phyloP scores from a whole-genome alignment of 768 basidiomycete species.

The Punctularia strigosozonata region DNA sequence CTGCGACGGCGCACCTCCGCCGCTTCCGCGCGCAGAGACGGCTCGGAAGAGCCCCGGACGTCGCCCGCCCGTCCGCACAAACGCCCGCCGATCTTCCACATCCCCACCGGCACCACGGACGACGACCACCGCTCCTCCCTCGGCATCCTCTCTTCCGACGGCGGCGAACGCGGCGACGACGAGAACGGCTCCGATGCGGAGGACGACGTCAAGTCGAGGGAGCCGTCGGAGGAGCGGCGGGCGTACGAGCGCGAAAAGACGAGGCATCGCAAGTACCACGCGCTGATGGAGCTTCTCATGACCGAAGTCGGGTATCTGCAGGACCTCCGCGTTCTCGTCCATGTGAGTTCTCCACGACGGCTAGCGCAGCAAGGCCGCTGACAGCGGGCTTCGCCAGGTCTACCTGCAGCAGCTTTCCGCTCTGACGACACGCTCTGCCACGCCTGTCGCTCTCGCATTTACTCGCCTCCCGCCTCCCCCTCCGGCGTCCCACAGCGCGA shows the following conservation, averaged over 20 bases:
- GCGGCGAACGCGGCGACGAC: constrained; percentile 18
- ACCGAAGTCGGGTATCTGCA: constrained; percentile 78
- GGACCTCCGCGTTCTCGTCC: constrained; percentile 68
- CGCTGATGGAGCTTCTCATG: constrained; percentile 72
- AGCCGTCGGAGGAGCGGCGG: constrained; percentile 2
- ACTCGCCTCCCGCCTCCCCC: constrained; percentile 15
- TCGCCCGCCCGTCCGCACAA: too few species aligned
- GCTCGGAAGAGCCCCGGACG: too few species aligned
- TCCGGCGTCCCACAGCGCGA: constrained; percentile 20
- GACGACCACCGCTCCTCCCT: constrained; percentile 8
- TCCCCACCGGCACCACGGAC: too few species aligned
- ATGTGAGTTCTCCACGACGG: constrained; percentile 31
- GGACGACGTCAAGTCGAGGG: neutral
- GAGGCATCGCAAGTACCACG: constrained; percentile 35
- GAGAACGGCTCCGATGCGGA: constrained; percentile 10
- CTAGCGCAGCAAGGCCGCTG: neutral
- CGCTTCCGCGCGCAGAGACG: too few species aligned
- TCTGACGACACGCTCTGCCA: constrained; percentile 20
- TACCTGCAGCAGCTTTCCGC: constrained; percentile 49
- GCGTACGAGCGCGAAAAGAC: constrained; percentile 5
- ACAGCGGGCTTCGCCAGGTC: constrained; percentile 29
- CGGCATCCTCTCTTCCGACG: constrained; percentile 22
- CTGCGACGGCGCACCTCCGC: too few species aligned
- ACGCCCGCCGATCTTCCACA: too few species aligned
- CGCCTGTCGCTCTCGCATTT: constrained; percentile 13